Conservation (phyloP, 441 rosid genomes). For the Pelargonium myrrhifolium region DNA sequence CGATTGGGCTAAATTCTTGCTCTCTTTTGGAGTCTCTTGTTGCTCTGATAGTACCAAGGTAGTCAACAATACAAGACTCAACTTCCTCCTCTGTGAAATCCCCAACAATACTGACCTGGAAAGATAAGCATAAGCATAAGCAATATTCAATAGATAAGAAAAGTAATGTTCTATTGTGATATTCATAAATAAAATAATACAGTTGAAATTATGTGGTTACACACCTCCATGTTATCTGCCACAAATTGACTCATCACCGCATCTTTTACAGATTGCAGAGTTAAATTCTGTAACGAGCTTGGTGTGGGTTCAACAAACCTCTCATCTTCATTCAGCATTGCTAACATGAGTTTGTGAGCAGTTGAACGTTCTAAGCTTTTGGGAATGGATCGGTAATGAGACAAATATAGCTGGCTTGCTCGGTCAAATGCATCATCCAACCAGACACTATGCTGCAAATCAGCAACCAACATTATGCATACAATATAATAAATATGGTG, state of each 20-base stretch:
- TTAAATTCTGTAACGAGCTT: conserved; percentile 65
- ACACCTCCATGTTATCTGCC: conserved; percentile 94
- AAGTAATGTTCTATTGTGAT: background rate
- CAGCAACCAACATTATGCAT: conserved; percentile 27
- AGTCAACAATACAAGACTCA: conserved; percentile 78
- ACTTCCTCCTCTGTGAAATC: conserved; percentile 90
- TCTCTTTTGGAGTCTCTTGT: conserved; percentile 32
- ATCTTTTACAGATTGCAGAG: conserved; percentile 68
- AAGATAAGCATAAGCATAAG: conserved; percentile 18
- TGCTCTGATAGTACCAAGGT: conserved; percentile 84
- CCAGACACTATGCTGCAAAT: conserved; percentile 96
- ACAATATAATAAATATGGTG: conserved; percentile 11
- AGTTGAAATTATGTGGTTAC: conserved; percentile 17
- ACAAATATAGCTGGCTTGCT: conserved; percentile 87
- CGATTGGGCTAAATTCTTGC: conserved; percentile 43
- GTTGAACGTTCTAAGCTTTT: conserved; percentile 99
- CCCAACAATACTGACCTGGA: conserved; percentile 92
- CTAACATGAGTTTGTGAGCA: conserved; percentile 96
- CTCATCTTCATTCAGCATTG: conserved; percentile 97
- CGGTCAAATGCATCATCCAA: conserved; percentile 98
- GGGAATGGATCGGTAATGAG: conserved; percentile 93
- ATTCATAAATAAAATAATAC: background rate
- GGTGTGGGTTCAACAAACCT: conserved; percentile 96
- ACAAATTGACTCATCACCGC: conserved; percentile 97
- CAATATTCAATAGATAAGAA: conserved; percentile 18